Conservation (phyloP, 1,284 basidiomycete species). For the Wallemia ichthyophaga region DNA sequence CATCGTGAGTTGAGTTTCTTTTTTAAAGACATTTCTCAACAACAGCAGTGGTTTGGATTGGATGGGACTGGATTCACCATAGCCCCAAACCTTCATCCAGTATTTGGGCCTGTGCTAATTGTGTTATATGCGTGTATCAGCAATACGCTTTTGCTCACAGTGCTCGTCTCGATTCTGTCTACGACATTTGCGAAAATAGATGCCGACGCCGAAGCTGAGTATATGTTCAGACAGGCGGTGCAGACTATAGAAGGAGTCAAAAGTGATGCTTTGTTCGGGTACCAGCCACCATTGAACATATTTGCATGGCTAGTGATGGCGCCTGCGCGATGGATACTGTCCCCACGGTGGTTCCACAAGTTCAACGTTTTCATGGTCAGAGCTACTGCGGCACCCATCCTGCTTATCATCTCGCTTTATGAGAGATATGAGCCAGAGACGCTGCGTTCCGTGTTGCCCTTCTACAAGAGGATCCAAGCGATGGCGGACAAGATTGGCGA, state of each 20-base stretch:
- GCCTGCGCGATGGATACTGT: slow-evolving; percentile 45
- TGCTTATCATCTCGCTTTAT: background rate
- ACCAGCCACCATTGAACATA: slow-evolving; percentile 67
- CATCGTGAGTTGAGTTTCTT: background rate
- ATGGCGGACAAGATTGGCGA: background rate
- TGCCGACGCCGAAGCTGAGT: slow-evolving; percentile 73
- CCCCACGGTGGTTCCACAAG: slow-evolving; percentile 56
- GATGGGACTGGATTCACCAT: slow-evolving; percentile 23
- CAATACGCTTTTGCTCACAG: slow-evolving; percentile 45
- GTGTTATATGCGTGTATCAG: slow-evolving; percentile 49
- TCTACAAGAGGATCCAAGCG: background rate
- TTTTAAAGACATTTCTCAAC: background rate
- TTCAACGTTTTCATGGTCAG: slow-evolving; percentile 9
- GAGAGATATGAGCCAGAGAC: background rate
- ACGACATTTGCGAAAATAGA: slow-evolving; percentile 78
- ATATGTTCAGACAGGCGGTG: slow-evolving; percentile 72
- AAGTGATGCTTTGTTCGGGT: slow-evolving; percentile 66
- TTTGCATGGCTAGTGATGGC: slow-evolving; percentile 50
- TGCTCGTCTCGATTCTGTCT: slow-evolving; percentile 40
- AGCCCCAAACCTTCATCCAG: slow-evolving; percentile 34
- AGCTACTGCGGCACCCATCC: background rate
- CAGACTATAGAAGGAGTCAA: slow-evolving; percentile 69
- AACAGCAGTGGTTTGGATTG: slow-evolving; percentile 32
- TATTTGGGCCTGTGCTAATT: slow-evolving; percentile 64
- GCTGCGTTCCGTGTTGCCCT: background rate